Evolutionary conservation across 2,329 filamentous ascomycete species (phyloP).

Genomic region (Claviceps digitariae): DNA sequence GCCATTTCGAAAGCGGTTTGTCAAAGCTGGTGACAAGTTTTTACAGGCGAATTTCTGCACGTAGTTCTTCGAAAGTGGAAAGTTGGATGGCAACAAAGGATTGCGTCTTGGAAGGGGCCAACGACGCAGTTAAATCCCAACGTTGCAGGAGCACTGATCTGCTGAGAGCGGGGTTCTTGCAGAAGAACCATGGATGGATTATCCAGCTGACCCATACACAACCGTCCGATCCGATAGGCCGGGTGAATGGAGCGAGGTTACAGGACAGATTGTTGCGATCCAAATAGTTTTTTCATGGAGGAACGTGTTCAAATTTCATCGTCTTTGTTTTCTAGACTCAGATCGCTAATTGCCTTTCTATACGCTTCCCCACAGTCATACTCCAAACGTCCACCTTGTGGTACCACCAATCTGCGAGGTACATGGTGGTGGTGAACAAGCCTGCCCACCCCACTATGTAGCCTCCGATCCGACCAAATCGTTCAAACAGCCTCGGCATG

Average conservation of each 20-base stretch:
- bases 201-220: too few species aligned
- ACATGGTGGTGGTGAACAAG: conserved; percentile 19
- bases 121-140: too few species aligned
- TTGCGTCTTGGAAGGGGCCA: too few species aligned
- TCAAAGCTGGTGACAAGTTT: neutral
- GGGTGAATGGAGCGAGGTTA: neutral
- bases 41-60: neutral
- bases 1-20: neutral
- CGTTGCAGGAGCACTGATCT: neutral
- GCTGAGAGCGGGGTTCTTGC: neutral
- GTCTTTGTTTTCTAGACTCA: neutral
- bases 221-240: too few species aligned
- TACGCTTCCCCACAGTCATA: conserved; percentile 20
- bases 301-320: neutral
- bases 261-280: too few species aligned
- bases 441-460: conserved; percentile 20
- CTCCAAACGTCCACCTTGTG: conserved; percentile 25
- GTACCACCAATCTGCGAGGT: conserved; percentile 22
- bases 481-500: conserved; percentile 27
- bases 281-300: too few species aligned
- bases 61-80: neutral
- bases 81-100: neutral
- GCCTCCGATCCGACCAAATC: conserved; percentile 16
- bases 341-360: conserved; percentile 13
- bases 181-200: too few species aligned